Evolutionary conservation across 1,284 basidiomycete genomes (phyloP).

Genomic region (Ganoderma resinaceum): DNA sequence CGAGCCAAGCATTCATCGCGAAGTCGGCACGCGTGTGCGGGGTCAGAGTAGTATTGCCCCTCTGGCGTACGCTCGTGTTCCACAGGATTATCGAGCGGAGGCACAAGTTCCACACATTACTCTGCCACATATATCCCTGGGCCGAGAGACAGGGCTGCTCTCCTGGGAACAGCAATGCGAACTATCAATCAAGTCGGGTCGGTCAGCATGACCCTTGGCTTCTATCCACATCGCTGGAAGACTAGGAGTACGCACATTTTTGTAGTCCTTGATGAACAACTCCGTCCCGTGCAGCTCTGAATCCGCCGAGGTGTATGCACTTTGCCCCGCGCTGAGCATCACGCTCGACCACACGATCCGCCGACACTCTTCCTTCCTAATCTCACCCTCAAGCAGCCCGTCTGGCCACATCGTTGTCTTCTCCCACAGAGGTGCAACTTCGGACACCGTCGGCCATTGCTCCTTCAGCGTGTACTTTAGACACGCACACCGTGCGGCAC

Average conservation of each 20-base stretch:
- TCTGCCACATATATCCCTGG: constrained; percentile 51
- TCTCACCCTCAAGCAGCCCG: constrained; percentile 61
- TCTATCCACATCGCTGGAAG: neutral
- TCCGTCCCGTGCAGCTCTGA: constrained; percentile 44
- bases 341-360: constrained; percentile 75
- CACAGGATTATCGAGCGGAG: constrained; percentile 71
- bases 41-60: constrained; percentile 45
- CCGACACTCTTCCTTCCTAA: constrained; percentile 71
- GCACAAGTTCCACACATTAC: constrained; percentile 74
- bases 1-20: constrained; percentile 70
- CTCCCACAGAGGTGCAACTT: constrained; percentile 69
- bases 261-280: constrained; percentile 65
- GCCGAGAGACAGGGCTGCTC: constrained; percentile 54
- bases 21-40: constrained; percentile 63
- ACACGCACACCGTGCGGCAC: constrained; percentile 53
- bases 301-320: constrained; percentile 58
- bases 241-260: constrained; percentile 58
- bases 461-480: constrained; percentile 54
- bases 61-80: constrained; percentile 68
- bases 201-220: neutral
- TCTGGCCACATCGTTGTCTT: constrained; percentile 67
- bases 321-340: constrained; percentile 64
- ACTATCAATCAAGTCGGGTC: constrained; percentile 47
- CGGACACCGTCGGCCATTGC: constrained; percentile 53
- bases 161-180: constrained; percentile 66